phyloP scores from a whole-genome alignment of 106 monocot species.

The Vanilla planifolia region DNA sequence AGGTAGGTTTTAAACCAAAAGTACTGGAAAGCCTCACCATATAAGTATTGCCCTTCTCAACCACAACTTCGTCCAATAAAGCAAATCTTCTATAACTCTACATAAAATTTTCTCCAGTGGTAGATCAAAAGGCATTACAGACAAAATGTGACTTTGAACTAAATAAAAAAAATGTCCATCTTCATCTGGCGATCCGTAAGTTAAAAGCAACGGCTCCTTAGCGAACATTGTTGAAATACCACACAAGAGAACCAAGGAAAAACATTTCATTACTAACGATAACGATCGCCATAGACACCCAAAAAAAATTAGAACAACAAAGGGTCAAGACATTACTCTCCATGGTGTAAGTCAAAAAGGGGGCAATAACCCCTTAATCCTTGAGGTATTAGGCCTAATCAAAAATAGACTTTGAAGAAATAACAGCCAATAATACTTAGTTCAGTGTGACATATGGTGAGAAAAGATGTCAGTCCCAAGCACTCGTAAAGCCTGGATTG shows the following conservation, averaged over 20 bases:
- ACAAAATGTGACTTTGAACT: too few species aligned
- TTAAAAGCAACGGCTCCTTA: not conserved
- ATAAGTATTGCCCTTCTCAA: too few species aligned
- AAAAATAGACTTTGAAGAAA: slow-evolving; percentile 7
- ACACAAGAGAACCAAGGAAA: not conserved
- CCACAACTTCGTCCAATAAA: too few species aligned
- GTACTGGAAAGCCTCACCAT: too few species aligned
- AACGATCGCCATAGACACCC: not conserved
- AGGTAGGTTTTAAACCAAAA: too few species aligned
- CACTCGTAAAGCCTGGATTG: slow-evolving; percentile 27
- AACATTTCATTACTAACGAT: not conserved
- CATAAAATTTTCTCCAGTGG: too few species aligned
- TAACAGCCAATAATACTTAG: not conserved
- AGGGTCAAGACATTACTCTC: slow-evolving; percentile 7
- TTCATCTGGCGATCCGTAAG: too few species aligned
- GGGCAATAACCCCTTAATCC: slow-evolving; percentile 10
- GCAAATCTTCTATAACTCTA: too few species aligned
- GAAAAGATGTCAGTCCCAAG: slow-evolving; percentile 35
- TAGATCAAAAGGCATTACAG: too few species aligned
- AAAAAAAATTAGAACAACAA: not conserved
- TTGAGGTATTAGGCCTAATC: slow-evolving; percentile 4
- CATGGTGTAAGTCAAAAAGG: not conserved
- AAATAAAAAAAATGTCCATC: too few species aligned
- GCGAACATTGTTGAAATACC: not conserved
- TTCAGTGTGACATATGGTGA: not conserved